A percentile compares a stretch with the other conserved stretches of the same genome.
phyloP scores from a whole-genome alignment of 495 filamentous ascomycete species.

The Penicillium manginii region DNA sequence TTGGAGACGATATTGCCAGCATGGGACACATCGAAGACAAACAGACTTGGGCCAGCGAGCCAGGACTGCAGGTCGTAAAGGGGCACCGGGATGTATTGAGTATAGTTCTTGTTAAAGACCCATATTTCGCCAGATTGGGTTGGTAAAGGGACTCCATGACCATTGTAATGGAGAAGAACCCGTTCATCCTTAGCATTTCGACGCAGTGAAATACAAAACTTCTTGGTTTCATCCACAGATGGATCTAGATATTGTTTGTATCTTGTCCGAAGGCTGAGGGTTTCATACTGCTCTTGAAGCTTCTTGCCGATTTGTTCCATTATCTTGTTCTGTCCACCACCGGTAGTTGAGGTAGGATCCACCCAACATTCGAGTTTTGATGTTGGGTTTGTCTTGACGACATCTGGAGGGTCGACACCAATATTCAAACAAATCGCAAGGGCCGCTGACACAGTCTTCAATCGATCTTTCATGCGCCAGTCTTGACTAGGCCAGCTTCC shows the following conservation, averaged over 20 bases:
- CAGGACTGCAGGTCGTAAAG: constrained; percentile 94
- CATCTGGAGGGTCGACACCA: constrained; percentile 94
- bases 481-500: constrained; percentile 72
- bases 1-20: constrained; percentile 94
- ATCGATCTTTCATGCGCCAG: constrained; percentile 94
- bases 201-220: constrained; percentile 86
- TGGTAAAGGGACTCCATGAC: constrained; percentile 96
- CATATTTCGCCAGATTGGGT: constrained; percentile 97
- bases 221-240: constrained; percentile 94
- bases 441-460: constrained; percentile 96
- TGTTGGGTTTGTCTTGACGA: constrained; percentile 89
- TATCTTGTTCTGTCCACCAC: constrained; percentile 72
- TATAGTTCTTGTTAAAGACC: constrained; percentile 99
- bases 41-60: constrained; percentile 93
- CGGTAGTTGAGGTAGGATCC: constrained; percentile 76
- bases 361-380: constrained; percentile 97
- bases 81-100: constrained; percentile 97
- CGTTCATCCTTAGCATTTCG: constrained; percentile 94
- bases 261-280: constrained; percentile 86
- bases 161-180: constrained; percentile 97
- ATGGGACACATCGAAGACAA: constrained; percentile 96
- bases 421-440: constrained; percentile 95
- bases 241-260: constrained; percentile 98
- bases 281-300: constrained; percentile 93
- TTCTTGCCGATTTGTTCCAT: constrained; percentile 96